Conservation (phyloP, 2,329 filamentous ascomycete species). For the Penicillium psychrosexuale region DNA sequence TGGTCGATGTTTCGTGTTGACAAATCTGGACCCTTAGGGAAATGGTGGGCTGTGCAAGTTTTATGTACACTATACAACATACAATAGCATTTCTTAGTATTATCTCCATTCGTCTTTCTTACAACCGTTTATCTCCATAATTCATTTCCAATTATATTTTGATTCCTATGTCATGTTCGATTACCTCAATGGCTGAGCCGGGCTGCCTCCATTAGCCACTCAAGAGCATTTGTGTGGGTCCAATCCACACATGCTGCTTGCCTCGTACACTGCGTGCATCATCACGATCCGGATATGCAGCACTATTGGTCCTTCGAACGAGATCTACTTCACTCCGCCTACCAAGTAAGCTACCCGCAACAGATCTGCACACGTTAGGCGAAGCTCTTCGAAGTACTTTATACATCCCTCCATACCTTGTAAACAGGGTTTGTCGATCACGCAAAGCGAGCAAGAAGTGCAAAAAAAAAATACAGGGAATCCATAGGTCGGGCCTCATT, state of each 20-base stretch:
- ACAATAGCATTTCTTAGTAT: not conserved
- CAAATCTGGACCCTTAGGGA: not conserved
- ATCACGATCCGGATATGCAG: not conserved
- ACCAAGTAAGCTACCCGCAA: not conserved
- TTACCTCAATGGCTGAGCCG: slow-evolving; percentile 16
- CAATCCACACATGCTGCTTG: slow-evolving; percentile 1
- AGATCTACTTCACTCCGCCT: not conserved
- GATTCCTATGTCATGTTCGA: slow-evolving; percentile 3
- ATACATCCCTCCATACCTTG: not conserved
- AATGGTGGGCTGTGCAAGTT: not conserved
- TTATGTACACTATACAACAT: not conserved
- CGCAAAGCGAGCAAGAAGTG: not conserved
- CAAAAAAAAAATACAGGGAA: not conserved
- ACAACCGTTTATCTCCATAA: not conserved
- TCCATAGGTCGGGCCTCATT: not conserved
- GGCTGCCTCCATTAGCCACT: slow-evolving; percentile 11
- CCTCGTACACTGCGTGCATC: slow-evolving; percentile 2
- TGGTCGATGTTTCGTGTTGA: not conserved
- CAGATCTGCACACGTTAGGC: not conserved
- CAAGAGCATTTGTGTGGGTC: slow-evolving; percentile 7
- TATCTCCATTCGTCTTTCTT: not conserved
- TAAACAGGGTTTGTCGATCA: slow-evolving; percentile 5
- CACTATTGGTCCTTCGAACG: not conserved
- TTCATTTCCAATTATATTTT: not conserved
- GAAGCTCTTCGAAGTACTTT: not conserved